Evolutionary conservation across 2,329 filamentous ascomycete species (phyloP).

Genomic region (Ilyonectria destructans): DNA sequence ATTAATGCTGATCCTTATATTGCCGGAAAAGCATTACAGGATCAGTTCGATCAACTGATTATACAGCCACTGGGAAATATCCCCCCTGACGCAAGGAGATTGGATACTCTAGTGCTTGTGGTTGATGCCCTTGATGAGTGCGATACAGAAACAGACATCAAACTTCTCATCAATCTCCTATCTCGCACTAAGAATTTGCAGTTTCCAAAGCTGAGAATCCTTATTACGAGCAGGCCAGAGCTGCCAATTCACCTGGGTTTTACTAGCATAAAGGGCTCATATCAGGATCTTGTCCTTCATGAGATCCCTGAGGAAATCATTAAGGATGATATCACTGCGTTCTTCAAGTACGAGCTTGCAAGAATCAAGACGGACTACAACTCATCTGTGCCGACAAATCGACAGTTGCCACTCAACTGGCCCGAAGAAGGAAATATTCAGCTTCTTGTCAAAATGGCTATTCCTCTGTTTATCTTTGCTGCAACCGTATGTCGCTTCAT

Average conservation of each 20-base stretch:
- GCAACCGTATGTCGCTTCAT: constrained; percentile 37
- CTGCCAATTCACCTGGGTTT: neutral
- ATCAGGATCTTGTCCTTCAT: too few relatives aligned
- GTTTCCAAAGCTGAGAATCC: neutral
- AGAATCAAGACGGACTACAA: neutral
- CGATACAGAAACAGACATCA: neutral
- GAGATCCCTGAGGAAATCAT: neutral
- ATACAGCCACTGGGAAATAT: neutral
- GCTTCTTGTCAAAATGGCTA: neutral
- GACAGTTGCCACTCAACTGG: neutral
- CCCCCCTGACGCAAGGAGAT: neutral
- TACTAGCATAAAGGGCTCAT: constrained; percentile 4
- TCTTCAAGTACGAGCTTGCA: neutral
- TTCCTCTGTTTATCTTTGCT: neutral
- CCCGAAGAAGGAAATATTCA: neutral
- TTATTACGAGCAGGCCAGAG: neutral
- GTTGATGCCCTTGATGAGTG: neutral
- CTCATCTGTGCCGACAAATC: neutral
- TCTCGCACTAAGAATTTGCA: neutral
- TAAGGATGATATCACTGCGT: neutral
- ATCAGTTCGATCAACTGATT: neutral
- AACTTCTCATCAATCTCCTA: neutral
- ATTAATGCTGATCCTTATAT: neutral
- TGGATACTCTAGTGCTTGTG: neutral
- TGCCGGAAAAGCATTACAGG: neutral